Base-by-base conservation (phyloP, 208 protist species). In the Entamoeba dispar region DNA sequence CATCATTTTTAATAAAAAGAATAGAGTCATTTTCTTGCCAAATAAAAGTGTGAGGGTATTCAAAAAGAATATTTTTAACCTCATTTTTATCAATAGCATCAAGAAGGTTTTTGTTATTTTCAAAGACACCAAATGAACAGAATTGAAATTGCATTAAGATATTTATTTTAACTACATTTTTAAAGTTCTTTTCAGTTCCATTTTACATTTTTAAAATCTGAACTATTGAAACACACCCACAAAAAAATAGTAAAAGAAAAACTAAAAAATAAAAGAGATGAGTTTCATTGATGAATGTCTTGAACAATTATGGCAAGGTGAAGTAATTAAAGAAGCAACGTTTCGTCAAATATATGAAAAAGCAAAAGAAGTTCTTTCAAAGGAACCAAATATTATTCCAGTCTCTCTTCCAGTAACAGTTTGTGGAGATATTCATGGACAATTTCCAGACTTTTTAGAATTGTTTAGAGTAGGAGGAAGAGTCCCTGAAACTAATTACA, bases 371-470 rank as follows among this genome's bases (percentile, higher is more conserved):
- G 96, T 98, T 14, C 94, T 98, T 50, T 95, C 96, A 61, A 96
- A 97, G 94, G 98, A 98, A 94, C 94, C 94, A 91, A 99, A 99
- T 94, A 97, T 99, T 38, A 96, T 98, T 93, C 94, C 95, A 19
- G 96, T 99, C 7, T 94, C 95, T 86, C 96, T 97, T 38, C 97
- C 97, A 6, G 96, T 98, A 49, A 98, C 97, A 17, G 96, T 98
- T 31, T 98, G 97, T 93, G 98, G 98, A 17, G 98, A 98, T 93
- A 97, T 98, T 27, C 77, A 91, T 19, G 77, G 34, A 10, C 77
- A 91, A 96, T 99, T 99, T 93, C 98, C 97, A 95, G 98, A 99
- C 94, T 96, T 99, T 17, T 95, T 98, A 86, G 97, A 99, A 95
- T 96, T 99, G 27, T 99, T 98, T 93, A 96, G 95, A 92, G 97